Percentiles rank a stretch among this genome's conserved stretches.
Conservation (phyloP, 1,284 basidiomycete genomes). For the Xerocomus nothofagi region DNA sequence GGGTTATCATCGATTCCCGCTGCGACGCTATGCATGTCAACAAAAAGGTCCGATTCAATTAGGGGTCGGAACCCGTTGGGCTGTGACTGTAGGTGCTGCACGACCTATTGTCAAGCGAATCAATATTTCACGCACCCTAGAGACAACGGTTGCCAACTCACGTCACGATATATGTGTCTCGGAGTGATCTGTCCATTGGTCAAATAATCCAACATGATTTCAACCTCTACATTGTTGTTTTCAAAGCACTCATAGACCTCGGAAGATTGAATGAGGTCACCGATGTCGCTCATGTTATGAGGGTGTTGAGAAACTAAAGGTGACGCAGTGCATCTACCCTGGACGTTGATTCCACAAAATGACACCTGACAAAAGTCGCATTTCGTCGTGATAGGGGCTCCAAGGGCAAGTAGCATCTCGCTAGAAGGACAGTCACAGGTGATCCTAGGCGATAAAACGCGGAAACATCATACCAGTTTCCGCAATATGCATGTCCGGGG, state of each 20-base stretch:
- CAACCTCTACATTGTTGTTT: constrained; percentile 72
- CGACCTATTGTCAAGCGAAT: constrained; percentile 51
- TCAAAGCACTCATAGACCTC: constrained; percentile 78
- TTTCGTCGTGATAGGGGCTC: constrained; percentile 69
- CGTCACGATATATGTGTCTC: constrained; percentile 72
- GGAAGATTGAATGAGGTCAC: constrained; percentile 68
- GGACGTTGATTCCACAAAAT: constrained; percentile 75
- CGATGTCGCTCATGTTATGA: constrained; percentile 60
- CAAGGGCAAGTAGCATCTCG: constrained; percentile 67
- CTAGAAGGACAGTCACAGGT: constrained; percentile 39
- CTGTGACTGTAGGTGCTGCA: constrained; percentile 55
- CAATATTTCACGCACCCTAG: constrained; percentile 8
- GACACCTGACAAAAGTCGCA: constrained; percentile 77
- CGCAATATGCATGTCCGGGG: constrained; percentile 72
- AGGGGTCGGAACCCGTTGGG: constrained; percentile 63
- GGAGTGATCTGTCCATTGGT: constrained; percentile 58
- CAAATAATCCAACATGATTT: constrained; percentile 76
- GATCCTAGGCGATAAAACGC: background rate
- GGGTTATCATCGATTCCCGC: constrained; percentile 55
- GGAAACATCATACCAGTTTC: constrained; percentile 58
- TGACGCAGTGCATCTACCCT: constrained; percentile 64
- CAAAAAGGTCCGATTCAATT: constrained; percentile 66
- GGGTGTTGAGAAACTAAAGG: constrained; percentile 61
- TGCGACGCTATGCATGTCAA: constrained; percentile 58
- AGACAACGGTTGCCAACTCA: constrained; percentile 29